Percentiles rank a stretch among this genome's conserved stretches.
Conservation (phyloP, 1,284 basidiomycete species). For the Malassezia psittaci region DNA sequence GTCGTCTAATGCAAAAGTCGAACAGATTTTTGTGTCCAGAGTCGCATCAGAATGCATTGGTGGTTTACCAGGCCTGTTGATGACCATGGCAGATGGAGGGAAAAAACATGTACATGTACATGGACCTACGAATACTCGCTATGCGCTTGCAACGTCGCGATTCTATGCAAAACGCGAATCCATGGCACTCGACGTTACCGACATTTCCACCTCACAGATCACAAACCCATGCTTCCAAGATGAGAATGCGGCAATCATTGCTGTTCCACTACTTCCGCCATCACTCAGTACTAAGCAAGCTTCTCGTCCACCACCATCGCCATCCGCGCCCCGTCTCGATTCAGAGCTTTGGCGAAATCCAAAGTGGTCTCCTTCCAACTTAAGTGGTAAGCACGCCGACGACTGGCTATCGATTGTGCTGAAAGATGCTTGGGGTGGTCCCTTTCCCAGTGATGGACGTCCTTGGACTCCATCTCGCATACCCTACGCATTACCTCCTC, state of each 20-base stretch:
- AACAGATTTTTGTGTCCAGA: constrained; percentile 64
- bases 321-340: no score
- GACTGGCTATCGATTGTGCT: constrained; percentile 1
- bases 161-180: constrained; percentile 28
- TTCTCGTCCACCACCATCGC: background rate
- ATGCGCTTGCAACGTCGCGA: constrained; percentile 60
- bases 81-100: constrained; percentile 68
- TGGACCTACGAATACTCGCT: constrained; percentile 63
- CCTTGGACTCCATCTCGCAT: constrained; percentile 2
- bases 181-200: constrained; percentile 23
- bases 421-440: constrained; percentile 3
- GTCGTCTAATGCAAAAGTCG: constrained; percentile 58
- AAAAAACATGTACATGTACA: constrained; percentile 57
- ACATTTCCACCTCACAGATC: constrained; percentile 19
- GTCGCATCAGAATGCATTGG: constrained; percentile 54
- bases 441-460: constrained; percentile 6
- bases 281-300: background rate
- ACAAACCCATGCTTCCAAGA: constrained; percentile 53
- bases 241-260: constrained; percentile 58
- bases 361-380: constrained; percentile 8
- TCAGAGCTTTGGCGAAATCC: constrained; percentile 19
- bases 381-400: constrained; percentile 3
- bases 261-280: constrained; percentile 54
- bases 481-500: constrained; percentile 2
- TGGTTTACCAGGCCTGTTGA: constrained; percentile 58